Percentiles rank a stretch among this genome's conserved stretches.
phyloP scores from a whole-genome alignment of 768 basidiomycete genomes.

The Trametes cingulata region DNA sequence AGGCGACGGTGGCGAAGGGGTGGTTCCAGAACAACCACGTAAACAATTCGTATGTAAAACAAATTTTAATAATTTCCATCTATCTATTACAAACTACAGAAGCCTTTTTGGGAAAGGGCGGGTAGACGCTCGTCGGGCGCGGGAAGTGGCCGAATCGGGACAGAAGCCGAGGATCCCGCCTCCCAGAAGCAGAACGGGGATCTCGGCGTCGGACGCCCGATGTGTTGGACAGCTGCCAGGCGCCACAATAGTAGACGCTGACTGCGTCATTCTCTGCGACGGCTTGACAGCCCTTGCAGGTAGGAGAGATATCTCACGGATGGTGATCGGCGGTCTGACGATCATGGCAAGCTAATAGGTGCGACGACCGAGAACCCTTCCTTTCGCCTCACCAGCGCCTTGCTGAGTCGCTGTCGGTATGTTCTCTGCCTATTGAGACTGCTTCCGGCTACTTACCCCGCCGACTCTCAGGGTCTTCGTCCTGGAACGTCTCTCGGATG shows the following conservation, averaged over 20 bases:
- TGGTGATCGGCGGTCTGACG: background rate
- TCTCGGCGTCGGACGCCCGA: background rate
- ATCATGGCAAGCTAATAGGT: constrained; percentile 56
- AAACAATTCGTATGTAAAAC: background rate
- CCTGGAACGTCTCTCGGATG: constrained; percentile 63
- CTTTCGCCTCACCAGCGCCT: constrained; percentile 73
- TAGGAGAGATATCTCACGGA: background rate
- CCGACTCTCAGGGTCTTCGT: constrained; percentile 62
- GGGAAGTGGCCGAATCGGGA: background rate
- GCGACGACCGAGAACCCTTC: constrained; percentile 92
- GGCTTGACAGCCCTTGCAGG: constrained; percentile 37
- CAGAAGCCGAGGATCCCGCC: background rate
- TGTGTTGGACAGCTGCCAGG: background rate
- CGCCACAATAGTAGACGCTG: background rate
- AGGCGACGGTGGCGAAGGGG: too few species aligned
- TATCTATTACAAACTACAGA: background rate
- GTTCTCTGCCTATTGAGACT: constrained; percentile 23
- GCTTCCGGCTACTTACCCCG: constrained; percentile 18
- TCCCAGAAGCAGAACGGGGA: background rate
- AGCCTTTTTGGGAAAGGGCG: background rate
- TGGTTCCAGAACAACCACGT: too few species aligned
- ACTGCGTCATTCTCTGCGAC: background rate
- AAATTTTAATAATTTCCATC: background rate
- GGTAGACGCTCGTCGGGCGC: background rate
- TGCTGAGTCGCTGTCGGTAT: constrained; percentile 77